Base-by-base conservation (phyloP, 306 rosid species). In the Pyrus communis region DNA sequence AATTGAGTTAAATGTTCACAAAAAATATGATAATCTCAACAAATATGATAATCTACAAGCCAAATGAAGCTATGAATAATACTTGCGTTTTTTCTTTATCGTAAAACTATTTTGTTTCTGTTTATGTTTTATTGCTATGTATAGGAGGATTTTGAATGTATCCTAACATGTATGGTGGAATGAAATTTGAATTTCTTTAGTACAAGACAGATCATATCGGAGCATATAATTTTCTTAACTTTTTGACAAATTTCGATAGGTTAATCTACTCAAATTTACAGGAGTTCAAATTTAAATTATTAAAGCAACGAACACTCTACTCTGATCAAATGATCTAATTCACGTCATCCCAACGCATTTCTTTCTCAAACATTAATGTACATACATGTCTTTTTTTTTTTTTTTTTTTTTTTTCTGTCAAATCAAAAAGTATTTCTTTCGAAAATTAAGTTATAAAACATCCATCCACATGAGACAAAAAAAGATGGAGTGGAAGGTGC, bases 311-410 rank as follows among this genome's bases (percentile, higher is more conserved):
- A 2, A 51, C 21, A 51, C 7, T 15, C 1, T 15, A 51, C 2
- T 51, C 3, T 51, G 7, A 51, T 15, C 7, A 14, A 49, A 49
- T 49, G 2, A 14, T 2, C 0, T 49, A 49, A 49, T 14, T 1
- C 55, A 1, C 3, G 0, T 0, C 2, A 17, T 0, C 7, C 6
- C 0, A 18, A 0, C 3, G 0, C 6, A 15, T 49, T 51, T 51
- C 9, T 17, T 51, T 51, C 21, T 9, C 11, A 9, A 9, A 9
- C 45, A 51, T 51, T 7, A 51, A 51, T 17, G 5, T 6, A 51
- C 55, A 15, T 51, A 49, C 8, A 49, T 5, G 55, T 5, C 18
- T 14, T 5, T 5, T 49, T 46, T 15, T 31, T 13, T 14, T 5
- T 5, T 49, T 46, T 15, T 31, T 13, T 5, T 15, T 15, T 46